Evolutionary conservation across 2,329 filamentous ascomycete genomes (phyloP).

Genomic region (Lecanoromycetidae sp.): DNA sequence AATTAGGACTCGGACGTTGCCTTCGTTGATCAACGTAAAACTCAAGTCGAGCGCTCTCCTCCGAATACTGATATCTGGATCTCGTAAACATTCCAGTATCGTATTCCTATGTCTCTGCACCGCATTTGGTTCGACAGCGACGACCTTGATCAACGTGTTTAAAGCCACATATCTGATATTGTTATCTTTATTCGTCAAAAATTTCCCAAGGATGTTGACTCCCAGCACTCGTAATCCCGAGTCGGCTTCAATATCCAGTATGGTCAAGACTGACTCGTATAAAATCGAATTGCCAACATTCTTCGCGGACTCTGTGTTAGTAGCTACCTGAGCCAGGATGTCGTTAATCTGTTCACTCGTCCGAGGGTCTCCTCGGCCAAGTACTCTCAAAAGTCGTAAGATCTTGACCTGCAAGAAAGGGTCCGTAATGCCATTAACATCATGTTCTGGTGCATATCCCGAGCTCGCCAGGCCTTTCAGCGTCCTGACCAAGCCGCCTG

Average conservation of each 20-base stretch:
- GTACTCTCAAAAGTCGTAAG: slow-evolving; percentile 67
- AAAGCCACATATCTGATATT: slow-evolving; percentile 97
- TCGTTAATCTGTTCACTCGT: slow-evolving; percentile 98
- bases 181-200: slow-evolving; percentile 96
- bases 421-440: slow-evolving; percentile 95
- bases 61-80: slow-evolving; percentile 96
- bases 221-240: slow-evolving; percentile 86
- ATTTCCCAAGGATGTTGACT: slow-evolving; percentile 97
- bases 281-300: slow-evolving; percentile 97
- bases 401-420: slow-evolving; percentile 98
- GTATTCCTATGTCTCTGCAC: slow-evolving; percentile 96
- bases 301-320: slow-evolving; percentile 95
- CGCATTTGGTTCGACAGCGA: slow-evolving; percentile 93
- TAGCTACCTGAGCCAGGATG: slow-evolving; percentile 91
- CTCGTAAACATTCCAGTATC: slow-evolving; percentile 86
- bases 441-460: slow-evolving; percentile 93
- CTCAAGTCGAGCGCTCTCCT: slow-evolving; percentile 91
- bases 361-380: slow-evolving; percentile 73
- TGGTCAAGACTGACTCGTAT: slow-evolving; percentile 93
- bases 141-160: slow-evolving; percentile 95
- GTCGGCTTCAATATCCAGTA: slow-evolving; percentile 95
- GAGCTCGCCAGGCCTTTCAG: slow-evolving; percentile 87
- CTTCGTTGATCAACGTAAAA: slow-evolving; percentile 95
- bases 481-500: slow-evolving; percentile 75
- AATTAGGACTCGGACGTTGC: slow-evolving; percentile 87